Conservation (phyloP, 371 early-diverging fungal genomes). For the Mucor sp. region DNA sequence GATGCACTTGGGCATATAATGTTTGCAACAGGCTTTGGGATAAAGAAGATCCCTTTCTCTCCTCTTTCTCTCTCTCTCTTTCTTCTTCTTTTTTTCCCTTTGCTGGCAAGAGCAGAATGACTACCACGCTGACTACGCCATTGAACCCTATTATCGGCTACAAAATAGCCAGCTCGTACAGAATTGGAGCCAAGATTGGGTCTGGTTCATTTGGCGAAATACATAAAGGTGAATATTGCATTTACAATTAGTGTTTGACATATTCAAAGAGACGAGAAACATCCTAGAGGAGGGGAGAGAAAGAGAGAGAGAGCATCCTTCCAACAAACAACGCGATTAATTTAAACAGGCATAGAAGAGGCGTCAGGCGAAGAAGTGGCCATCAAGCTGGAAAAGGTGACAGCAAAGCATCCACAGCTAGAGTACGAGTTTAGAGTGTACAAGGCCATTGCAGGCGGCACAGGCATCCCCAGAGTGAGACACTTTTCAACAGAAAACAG, state of each 20-base stretch:
- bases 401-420: conserved; percentile 93
- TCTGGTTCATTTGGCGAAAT: conserved; percentile 98
- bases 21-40: background rate
- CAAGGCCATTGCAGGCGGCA: conserved; percentile 90
- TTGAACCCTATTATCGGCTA: conserved; percentile 17
- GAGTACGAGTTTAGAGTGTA: conserved; percentile 97
- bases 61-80: conserved; percentile 5
- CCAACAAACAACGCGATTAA: conserved; percentile 6
- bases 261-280: conserved; percentile 2
- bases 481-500: conserved; percentile 90
- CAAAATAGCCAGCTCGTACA: conserved; percentile 74
- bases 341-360: conserved; percentile 71
- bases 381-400: conserved; percentile 90
- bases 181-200: conserved; percentile 92
- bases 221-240: conserved; percentile 69
- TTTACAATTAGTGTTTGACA: background rate
- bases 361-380: conserved; percentile 94
- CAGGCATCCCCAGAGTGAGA: conserved; percentile 95
- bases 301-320: background rate
- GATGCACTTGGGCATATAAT: conserved; percentile 5
- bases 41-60: background rate
- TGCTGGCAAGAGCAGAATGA: background rate
- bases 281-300: no score
- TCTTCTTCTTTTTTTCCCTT: background rate
- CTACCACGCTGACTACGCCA: conserved; percentile 7